phyloP scores from a whole-genome alignment of 177 flowering plant species.

The Tripterygium wilfordii region DNA sequence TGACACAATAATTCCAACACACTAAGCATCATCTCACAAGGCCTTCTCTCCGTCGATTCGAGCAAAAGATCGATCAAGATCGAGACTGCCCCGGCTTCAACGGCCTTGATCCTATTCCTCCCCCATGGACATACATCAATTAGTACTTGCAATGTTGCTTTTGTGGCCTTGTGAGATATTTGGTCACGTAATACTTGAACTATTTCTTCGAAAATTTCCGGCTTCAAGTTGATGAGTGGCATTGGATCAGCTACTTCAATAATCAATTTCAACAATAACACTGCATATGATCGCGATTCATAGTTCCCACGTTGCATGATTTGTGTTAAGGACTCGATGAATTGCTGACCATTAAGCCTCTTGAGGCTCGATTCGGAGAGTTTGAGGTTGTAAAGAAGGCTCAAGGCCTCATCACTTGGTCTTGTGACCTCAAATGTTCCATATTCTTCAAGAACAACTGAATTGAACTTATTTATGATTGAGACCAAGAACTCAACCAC shows the following conservation, averaged over 20 bases:
- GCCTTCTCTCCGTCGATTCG: conserved; percentile 27
- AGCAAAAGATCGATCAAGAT: conserved; percentile 46
- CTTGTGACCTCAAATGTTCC: no score
- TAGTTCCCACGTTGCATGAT: conserved; percentile 37
- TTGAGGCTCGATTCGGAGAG: conserved; percentile 30
- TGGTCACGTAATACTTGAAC: conserved; percentile 38
- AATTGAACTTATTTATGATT: conserved; percentile 14
- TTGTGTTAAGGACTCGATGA: conserved; percentile 30
- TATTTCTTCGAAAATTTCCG: conserved; percentile 36
- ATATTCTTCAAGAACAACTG: no score
- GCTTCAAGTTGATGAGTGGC: conserved; percentile 18
- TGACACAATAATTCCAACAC: conserved; percentile 44
- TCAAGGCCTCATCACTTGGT: conserved; percentile 28
- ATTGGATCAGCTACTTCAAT: conserved; percentile 36
- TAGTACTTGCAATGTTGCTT: conserved; percentile 36
- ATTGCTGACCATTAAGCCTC: conserved; percentile 4
- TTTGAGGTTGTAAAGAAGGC: conserved; percentile 21
- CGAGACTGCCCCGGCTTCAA: conserved; percentile 46
- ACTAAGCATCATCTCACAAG: conserved; percentile 34
- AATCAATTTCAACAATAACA: conserved; percentile 38
- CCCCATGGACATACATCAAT: conserved; percentile 40
- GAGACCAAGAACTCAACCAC: no score
- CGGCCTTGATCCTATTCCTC: conserved; percentile 40
- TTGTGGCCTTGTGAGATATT: conserved; percentile 32
- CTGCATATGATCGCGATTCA: conserved; percentile 45